These are phyloP conservation scores for Pachyrhizus erosus DNA, from an alignment of 306 rosid species.

Conservation along the genomic window DNA sequence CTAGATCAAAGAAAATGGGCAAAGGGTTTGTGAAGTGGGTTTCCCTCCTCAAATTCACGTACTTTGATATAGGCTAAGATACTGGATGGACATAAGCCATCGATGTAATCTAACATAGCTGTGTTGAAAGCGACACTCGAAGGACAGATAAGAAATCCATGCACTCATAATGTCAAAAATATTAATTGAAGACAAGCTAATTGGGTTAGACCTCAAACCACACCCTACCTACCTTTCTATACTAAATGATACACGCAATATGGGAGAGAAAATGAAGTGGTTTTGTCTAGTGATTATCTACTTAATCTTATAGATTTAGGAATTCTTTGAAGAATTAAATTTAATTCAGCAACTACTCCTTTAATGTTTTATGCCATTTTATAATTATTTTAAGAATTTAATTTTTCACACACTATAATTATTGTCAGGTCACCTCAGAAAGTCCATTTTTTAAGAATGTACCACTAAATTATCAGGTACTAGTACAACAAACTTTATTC, in stretches of 20 bases:
- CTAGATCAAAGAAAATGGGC: too few relatives aligned
- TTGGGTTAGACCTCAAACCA: conserved; percentile 6
- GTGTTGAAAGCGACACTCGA: conserved; percentile 29
- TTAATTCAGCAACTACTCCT: not conserved
- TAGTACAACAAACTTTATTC: not conserved
- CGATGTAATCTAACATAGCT: conserved; percentile 14
- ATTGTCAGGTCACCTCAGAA: not conserved
- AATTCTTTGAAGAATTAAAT: not conserved
- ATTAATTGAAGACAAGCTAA: conserved; percentile 23
- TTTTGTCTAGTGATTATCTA: not conserved
- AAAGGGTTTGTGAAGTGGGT: too few relatives aligned
- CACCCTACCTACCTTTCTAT: conserved; percentile 5
- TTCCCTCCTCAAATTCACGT: not conserved
- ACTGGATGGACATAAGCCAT: not conserved
- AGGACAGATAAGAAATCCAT: not conserved
- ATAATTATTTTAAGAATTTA: not conserved
- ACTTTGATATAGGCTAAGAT: not conserved
- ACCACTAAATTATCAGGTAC: not conserved
- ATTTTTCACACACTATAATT: not conserved
- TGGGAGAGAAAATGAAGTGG: not conserved
- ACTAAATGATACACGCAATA: conserved; percentile 15
- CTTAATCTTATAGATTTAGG: not conserved
- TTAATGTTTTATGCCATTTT: not conserved
- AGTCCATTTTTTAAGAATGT: not conserved
- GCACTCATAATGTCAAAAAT: conserved; percentile 28